Evolutionary conservation across 305 asterid species (phyloP).

Genomic region (Solanum hybrid): DNA sequence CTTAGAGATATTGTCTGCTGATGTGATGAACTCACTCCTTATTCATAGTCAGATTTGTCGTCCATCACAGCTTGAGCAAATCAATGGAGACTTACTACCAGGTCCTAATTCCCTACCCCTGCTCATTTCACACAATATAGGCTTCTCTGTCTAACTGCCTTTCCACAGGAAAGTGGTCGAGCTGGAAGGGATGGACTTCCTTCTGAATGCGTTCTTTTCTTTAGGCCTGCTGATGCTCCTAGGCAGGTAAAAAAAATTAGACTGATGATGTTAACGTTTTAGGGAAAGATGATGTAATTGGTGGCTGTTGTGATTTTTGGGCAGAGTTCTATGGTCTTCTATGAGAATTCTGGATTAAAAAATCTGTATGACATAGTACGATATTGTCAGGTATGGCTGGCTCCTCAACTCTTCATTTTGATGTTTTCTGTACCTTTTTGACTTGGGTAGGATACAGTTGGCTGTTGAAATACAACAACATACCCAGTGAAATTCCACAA

Average conservation of each 20-base stretch:
- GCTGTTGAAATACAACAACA: not conserved
- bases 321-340: conserved; percentile 99
- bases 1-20: not conserved
- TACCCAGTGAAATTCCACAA: not conserved
- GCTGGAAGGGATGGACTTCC: conserved; percentile 99
- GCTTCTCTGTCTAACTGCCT: conserved; percentile 17
- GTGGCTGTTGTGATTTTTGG: conserved; percentile 11
- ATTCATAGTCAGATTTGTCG: conserved; percentile 88
- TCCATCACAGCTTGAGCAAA: conserved; percentile 98
- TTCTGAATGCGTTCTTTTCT: conserved; percentile 86
- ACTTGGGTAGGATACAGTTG: not conserved
- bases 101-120: conserved; percentile 35
- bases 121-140: conserved; percentile 13
- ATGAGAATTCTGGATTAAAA: conserved; percentile 83
- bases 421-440: not conserved
- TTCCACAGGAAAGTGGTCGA: conserved; percentile 90
- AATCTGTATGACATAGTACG: conserved; percentile 83
- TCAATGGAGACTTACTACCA: conserved; percentile 98
- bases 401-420: conserved; percentile 11
- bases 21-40: not conserved
- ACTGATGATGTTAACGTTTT: conserved; percentile 1
- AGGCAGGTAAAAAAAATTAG: conserved; percentile 52
- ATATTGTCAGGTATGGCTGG: conserved; percentile 63
- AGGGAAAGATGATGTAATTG: not conserved
- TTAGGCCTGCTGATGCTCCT: conserved; percentile 90